Conservation (phyloP, 345 rosid genomes). For the Mangifera indica region DNA sequence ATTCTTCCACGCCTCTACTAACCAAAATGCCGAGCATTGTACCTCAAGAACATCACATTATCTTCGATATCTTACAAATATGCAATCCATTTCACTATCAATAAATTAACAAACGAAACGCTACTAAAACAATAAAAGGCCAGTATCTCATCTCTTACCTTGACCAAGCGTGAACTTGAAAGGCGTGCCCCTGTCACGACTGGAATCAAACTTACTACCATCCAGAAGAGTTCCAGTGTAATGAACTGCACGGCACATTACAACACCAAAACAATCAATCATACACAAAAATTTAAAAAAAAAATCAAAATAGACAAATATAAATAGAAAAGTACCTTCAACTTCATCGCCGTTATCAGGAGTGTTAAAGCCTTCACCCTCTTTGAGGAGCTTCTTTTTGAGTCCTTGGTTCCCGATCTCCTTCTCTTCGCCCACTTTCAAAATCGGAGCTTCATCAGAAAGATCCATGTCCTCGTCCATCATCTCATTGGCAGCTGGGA, state of each 20-base stretch:
- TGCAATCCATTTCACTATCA: too few species aligned
- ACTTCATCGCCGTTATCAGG: conserved; percentile 81
- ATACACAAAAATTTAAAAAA: not conserved
- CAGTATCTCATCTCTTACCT: conserved; percentile 38
- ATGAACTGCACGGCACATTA: conserved; percentile 33
- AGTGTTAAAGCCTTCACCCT: conserved; percentile 67
- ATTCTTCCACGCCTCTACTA: too few species aligned
- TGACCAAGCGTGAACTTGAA: conserved; percentile 94
- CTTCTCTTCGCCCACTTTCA: conserved; percentile 68
- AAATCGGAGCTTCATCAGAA: conserved; percentile 29
- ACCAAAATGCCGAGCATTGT: too few species aligned
- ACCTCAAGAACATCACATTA: too few species aligned
- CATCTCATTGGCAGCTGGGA: conserved; percentile 28
- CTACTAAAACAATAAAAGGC: too few species aligned
- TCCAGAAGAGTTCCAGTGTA: conserved; percentile 88
- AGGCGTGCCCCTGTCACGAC: conserved; percentile 77
- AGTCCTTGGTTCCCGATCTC: conserved; percentile 72
- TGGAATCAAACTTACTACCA: conserved; percentile 91
- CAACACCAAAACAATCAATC: not conserved
- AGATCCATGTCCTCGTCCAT: conserved; percentile 56
- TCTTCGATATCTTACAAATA: too few species aligned
- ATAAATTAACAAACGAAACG: too few species aligned
- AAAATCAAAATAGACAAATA: not conserved
- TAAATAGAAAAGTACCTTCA: conserved; percentile 46
- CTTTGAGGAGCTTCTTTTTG: conserved; percentile 84